Conservation (phyloP, 257 asterid species). For the Solanum neorickii region DNA sequence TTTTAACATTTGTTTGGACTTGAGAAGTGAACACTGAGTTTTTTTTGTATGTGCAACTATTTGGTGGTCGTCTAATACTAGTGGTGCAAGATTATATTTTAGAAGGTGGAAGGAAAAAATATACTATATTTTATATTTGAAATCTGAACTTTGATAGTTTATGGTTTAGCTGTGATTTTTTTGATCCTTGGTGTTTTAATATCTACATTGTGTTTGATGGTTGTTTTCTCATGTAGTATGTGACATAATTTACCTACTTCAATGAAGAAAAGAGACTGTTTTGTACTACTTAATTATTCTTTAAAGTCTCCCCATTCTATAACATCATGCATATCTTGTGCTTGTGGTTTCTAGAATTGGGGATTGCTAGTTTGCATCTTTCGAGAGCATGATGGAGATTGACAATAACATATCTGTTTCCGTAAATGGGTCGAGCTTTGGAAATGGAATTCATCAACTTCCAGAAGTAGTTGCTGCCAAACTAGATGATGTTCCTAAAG, state of each 20-base stretch:
- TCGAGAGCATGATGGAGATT: conserved; percentile 15
- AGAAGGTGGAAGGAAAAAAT: not conserved
- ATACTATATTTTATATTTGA: not conserved
- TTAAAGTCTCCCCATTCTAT: not conserved
- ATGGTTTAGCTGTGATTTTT: not conserved
- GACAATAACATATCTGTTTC: conserved; percentile 3
- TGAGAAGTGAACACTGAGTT: not conserved
- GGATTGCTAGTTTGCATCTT: not conserved
- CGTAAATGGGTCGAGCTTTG: conserved; percentile 13
- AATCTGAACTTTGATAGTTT: not conserved
- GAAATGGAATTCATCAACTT: conserved; percentile 19
- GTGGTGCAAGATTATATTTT: not conserved
- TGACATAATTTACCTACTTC: not conserved
- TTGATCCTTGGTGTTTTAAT: not conserved
- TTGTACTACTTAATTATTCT: not conserved
- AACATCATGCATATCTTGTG: not conserved
- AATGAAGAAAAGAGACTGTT: not conserved
- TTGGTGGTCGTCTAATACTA: not conserved
- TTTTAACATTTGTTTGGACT: not conserved
- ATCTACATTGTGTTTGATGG: not conserved
- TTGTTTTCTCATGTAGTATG: not conserved
- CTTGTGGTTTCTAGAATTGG: not conserved
- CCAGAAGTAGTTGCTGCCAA: conserved; percentile 5
- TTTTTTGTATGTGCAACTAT: not conserved
- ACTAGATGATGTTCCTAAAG: conserved; percentile 8